Evolutionary conservation across 2,329 filamentous ascomycete species (phyloP).

Genomic region (Trichophyton simii): DNA sequence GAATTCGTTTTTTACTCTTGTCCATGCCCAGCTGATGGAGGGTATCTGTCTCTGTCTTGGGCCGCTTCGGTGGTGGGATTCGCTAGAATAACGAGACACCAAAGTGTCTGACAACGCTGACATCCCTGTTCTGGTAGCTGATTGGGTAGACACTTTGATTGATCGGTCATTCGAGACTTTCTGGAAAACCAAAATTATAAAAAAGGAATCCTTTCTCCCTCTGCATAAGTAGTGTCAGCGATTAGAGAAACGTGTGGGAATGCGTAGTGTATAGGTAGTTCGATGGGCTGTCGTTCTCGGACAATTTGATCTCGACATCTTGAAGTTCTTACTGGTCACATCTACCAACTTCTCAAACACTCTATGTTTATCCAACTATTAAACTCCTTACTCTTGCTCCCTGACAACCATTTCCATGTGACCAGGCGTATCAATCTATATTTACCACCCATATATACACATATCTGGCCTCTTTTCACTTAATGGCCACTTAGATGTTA

Average conservation of each 20-base stretch:
- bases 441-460: background rate
- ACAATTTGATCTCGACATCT: background rate
- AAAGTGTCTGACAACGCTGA: conserved; percentile 7
- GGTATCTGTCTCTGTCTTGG: conserved; percentile 16
- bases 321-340: background rate
- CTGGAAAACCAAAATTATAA: conserved; percentile 11
- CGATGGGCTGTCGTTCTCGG: background rate
- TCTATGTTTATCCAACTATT: background rate
- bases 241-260: background rate
- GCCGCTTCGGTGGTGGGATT: conserved; percentile 14
- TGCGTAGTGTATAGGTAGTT: background rate
- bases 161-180: conserved; percentile 15
- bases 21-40: conserved; percentile 15
- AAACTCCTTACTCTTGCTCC: background rate
- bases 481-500: background rate
- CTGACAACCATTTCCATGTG: background rate
- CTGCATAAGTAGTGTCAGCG: background rate
- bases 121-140: conserved; percentile 15
- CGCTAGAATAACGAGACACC: conserved; percentile 11
- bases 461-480: background rate
- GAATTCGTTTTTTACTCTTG: no score
- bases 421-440: background rate
- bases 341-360: background rate
- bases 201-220: background rate
- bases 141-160: conserved; percentile 13